Base-by-base conservation (phyloP, 2,329 filamentous ascomycete species). In the Colletotrichum sublineola region DNA sequence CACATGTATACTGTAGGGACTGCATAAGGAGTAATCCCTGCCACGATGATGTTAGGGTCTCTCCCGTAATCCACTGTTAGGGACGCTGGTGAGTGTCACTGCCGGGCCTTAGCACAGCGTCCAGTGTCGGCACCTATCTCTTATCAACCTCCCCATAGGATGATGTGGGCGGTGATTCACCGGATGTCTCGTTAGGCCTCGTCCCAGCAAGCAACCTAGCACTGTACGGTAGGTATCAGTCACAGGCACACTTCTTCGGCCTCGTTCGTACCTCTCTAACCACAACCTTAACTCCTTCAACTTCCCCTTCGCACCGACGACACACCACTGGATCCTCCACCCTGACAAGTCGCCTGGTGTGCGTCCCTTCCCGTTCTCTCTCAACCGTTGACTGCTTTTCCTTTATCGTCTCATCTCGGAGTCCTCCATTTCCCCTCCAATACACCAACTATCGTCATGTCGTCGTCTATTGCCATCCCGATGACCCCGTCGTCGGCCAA, bases 391-490 rank as follows among this genome's bases (percentile, higher is more conserved):
- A 73, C 57, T 53, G 55, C 55, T 67, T 64, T 18, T 24, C 24
- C 24, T 24, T 63, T 61, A 46, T 66, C 44, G n/a, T 72, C 68
- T 58, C 36, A 31, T 11, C 31, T 71, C 15, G 33, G 46, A 53
- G 60, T 38, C 50, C 24, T 67, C 44, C 52, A 46, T 40, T 62
- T 46, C 71, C 57, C 40, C 53, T 61, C 31, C 33, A 57, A 46
- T 5, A 57, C 62, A 60, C 57, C 74, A 48, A 71, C 77, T 74
- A 81, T 74, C 75, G 90, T 74, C 76, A 90, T 92, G 90, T 91
- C 90, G 73, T 91, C 91, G 71, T 92, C 90, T 73, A 94, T 94
- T 82, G 86, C 88, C 75, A 94, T 94, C 76, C 92, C 91, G 76
- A 81, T 81, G 74, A 82, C 77, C 55, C 80, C 80, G 52, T 80